Base-by-base conservation (phyloP, 176 grass and related monocot genomes). In the Puccinellia tenuiflora region DNA sequence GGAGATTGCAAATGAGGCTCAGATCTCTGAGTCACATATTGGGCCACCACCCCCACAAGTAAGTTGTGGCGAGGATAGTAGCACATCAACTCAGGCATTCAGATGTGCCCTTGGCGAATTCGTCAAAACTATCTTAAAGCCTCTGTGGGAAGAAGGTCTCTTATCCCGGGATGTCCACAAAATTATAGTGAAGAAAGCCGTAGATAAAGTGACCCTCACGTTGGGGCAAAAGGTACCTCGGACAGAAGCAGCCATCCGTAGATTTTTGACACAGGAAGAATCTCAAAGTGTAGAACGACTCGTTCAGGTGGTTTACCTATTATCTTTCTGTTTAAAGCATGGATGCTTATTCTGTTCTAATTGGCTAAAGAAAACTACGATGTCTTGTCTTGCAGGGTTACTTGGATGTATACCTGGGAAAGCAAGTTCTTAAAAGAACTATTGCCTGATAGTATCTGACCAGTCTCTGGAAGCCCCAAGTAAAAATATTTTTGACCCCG, bases 61-160 rank as follows among this genome's bases (percentile, higher is more conserved):
- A 38, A 67, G 50, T 6, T 57, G 50, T 31, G 82, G 47, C 12
- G 77, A 57, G 37, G 77, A 80, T 60, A 85, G 30, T 3, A 81
- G 60, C 30, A 9, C 17, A 46, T 26, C 81, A 33, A 54, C 42
- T 25, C 67, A 84, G 35, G 55, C 33, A 48, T 83, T 90, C 79
- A 90, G 77, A 85, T 38, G 3, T 34, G 61, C 79, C 14, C 67
- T 86, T 22, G 76, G 35, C 10, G 88, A 83, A 47, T 90, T 90
- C 81, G 53, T 90, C n/a, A 90, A 75, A 70, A 71, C 74, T 14
- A 73, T 79, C 48, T 4, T 90, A 24, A 90, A 83, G 48, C 84
- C 88, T 57, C 38, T 83, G 55, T 90, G 79, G 84, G 84, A 86
- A 40, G 39, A 83, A 2, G 88, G 84, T 30, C 38, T 86, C 11